Conservation (phyloP, 2,329 filamentous ascomycete species). For the Cercospora beticola region DNA sequence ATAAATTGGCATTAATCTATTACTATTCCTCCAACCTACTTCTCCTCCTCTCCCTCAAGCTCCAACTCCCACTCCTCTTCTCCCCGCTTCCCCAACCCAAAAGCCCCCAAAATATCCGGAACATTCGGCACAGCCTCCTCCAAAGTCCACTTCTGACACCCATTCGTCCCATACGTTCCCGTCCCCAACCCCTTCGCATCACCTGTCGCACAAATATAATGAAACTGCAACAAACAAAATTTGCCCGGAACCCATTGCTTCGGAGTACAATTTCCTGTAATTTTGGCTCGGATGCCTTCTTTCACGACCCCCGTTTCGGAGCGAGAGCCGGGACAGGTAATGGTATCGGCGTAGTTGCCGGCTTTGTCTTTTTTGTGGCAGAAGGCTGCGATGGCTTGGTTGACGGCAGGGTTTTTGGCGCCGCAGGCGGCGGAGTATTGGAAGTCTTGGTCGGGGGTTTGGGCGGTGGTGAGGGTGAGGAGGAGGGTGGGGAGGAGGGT, state of each 20-base stretch:
- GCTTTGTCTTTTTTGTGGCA: slow-evolving; percentile 20
- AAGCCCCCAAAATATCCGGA: background rate
- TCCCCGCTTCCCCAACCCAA: background rate
- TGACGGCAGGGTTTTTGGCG: slow-evolving; percentile 23
- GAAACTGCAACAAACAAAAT: slow-evolving; percentile 30
- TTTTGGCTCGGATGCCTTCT: slow-evolving; percentile 18
- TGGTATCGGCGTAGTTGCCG: slow-evolving; percentile 15
- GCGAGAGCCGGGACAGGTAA: slow-evolving; percentile 23
- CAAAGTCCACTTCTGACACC: slow-evolving; percentile 27
- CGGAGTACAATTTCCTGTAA: slow-evolving; percentile 25
- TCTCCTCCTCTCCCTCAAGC: background rate
- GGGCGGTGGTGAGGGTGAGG: slow-evolving; percentile 8
- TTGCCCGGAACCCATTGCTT: slow-evolving; percentile 27
- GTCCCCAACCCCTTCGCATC: slow-evolving; percentile 9
- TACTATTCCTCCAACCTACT: background rate
- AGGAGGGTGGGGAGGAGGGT: slow-evolving; percentile 6
- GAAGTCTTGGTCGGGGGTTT: slow-evolving; percentile 19
- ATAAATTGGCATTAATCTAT: background rate
- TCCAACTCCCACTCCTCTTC: background rate
- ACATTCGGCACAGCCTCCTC: slow-evolving; percentile 4
- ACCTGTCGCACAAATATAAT: slow-evolving; percentile 25
- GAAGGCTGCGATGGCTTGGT: slow-evolving; percentile 26
- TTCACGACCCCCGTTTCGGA: slow-evolving; percentile 17
- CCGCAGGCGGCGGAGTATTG: slow-evolving; percentile 27
- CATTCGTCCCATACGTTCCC: slow-evolving; percentile 19